Base-by-base conservation (phyloP, 345 rosid species). In the Bruguiera sexangula region DNA sequence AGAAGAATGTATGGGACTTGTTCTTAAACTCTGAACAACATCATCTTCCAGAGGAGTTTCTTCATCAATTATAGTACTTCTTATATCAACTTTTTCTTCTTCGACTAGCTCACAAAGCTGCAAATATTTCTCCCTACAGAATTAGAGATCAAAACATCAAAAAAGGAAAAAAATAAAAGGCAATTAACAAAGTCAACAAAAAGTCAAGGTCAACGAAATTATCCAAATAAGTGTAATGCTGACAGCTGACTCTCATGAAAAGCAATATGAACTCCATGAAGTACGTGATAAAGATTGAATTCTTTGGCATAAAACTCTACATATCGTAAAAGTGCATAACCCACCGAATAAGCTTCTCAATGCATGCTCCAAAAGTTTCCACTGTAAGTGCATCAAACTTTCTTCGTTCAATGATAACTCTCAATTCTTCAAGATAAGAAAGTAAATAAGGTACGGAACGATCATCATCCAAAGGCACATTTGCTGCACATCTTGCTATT, bases 21-120 rank as follows among this genome's bases (percentile, higher is more conserved):
- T 86, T 77, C 99, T 88, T 88, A 92, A 84, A 84, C 98, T 89
- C 76, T 88, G 88, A 61, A 92, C 89, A 70, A 89, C 93, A 75
- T 96, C 99, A 85, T 96, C 99, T 77, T 96, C 99, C 78, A 96
- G 79, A 70, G 98, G 96, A 76, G 90, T 78, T 75, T 96, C 99
- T 83, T 96, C 99, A 81, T 90, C 97, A 62, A 92, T 90, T 77
- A 92, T 78, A 69, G 98, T 89, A 82, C 88, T 86, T 65, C 89
- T 70, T 61, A 92, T 80, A 85, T 92, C 99, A 71, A 89, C 86
- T 76, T 85, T 96, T 75, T 89, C 99, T 80, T 92, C 98, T 59
- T 84, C 94, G 43, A 92, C 84, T 73, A 90, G 89, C 84, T 89
- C 96, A 70, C 97, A 96, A 30, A 96, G 84, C 84, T 92, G 96